phyloP scores from a whole-genome alignment of 2,329 filamentous ascomycete genomes.

The Ilyonectria robusta region DNA sequence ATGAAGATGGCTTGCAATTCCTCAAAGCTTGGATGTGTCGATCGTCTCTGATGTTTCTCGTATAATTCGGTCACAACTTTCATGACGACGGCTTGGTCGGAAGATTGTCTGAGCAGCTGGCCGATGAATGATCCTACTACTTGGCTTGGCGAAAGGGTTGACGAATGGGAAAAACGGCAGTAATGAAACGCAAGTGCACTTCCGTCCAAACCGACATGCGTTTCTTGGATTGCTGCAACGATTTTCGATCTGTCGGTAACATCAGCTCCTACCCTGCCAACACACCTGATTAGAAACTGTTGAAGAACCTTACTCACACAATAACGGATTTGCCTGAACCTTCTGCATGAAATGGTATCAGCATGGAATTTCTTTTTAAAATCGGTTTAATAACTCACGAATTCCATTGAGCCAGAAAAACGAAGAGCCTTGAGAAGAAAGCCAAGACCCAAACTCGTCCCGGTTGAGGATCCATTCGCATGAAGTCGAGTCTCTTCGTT shows the following conservation, averaged over 20 bases:
- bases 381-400: background rate
- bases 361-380: background rate
- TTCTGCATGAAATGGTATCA: background rate
- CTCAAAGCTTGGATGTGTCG: background rate
- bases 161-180: background rate
- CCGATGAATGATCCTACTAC: background rate
- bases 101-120: background rate
- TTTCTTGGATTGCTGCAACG: background rate
- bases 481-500: background rate
- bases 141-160: background rate
- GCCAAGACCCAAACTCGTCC: background rate
- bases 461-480: background rate
- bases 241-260: background rate
- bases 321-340: background rate
- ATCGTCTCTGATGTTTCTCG: background rate
- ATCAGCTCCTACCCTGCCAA: background rate
- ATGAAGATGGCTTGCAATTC: background rate
- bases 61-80: background rate
- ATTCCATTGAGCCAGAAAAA: conserved; percentile 4
- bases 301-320: background rate
- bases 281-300: background rate
- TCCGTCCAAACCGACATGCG: background rate
- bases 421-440: background rate
- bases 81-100: background rate
- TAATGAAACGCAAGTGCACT: background rate